phyloP scores from a whole-genome alignment of 2,329 filamentous ascomycete genomes.

The Purpureocillium lavendulum region DNA sequence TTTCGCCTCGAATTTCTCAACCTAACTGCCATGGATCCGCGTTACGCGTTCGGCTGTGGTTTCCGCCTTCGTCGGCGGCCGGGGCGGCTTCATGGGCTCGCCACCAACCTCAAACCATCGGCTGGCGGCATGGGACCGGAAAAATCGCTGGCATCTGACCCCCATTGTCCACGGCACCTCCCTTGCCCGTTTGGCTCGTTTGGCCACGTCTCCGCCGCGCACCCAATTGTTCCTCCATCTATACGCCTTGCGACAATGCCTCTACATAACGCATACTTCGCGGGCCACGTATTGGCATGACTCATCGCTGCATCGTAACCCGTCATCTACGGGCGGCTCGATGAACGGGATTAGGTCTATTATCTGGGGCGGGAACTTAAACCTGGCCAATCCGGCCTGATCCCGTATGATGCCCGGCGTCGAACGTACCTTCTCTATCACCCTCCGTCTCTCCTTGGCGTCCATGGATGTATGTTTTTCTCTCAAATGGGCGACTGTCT shows the following conservation, averaged over 20 bases:
- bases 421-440: no score
- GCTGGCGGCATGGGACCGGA: background rate
- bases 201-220: background rate
- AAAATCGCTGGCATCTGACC: conserved; percentile 2
- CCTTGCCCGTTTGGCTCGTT: background rate
- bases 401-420: no score
- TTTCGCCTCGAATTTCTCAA: background rate
- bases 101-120: conserved; percentile 2
- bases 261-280: background rate
- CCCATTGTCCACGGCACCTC: conserved; percentile 2
- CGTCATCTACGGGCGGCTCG: background rate
- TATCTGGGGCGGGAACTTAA: no score
- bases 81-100: background rate
- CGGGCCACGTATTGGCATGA: background rate
- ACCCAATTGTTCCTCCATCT: conserved; percentile 1
- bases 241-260: background rate
- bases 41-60: background rate
- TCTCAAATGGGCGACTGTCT: background rate
- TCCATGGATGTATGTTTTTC: background rate
- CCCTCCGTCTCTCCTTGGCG: background rate
- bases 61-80: background rate
- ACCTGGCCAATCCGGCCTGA: no score
- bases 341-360: no score
- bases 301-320: background rate
- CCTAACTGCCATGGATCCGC: background rate